Percentiles rank a stretch among this genome's conserved stretches.
Evolutionary conservation across 179 eudicot genomes (phyloP).

Genomic region (Nepenthes alata): DNA sequence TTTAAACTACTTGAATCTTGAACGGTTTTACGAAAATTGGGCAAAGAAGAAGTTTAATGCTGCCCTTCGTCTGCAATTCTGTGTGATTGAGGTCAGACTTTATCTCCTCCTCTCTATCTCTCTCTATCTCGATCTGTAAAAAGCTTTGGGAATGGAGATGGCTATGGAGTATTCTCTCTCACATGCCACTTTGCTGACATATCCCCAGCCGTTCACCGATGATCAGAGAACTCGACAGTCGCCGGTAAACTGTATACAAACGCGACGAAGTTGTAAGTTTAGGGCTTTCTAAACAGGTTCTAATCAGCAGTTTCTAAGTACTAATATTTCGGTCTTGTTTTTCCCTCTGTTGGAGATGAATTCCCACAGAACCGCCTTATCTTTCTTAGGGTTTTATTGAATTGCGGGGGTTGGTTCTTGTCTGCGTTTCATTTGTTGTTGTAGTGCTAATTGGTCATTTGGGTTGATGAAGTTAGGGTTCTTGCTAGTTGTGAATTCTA

Average conservation of each 20-base stretch:
- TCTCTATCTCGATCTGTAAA: background rate
- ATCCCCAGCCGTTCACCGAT: conserved; percentile 20
- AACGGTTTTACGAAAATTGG: too few relatives aligned
- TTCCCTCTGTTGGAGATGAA: conserved; percentile 1
- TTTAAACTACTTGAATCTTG: too few relatives aligned
- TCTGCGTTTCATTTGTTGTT: background rate
- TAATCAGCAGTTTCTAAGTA: background rate
- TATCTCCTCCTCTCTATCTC: conserved; percentile 1
- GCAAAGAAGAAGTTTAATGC: too few relatives aligned
- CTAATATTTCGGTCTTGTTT: conserved; percentile 5
- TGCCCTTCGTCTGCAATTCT: background rate
- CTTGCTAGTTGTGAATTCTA: conserved; percentile 2
- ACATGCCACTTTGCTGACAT: conserved; percentile 9
- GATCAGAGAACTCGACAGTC: conserved; percentile 27
- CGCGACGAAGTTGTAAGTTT: conserved; percentile 50
- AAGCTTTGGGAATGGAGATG: conserved; percentile 31
- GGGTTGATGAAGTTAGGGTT: conserved; percentile 6
- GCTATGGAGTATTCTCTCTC: conserved; percentile 30
- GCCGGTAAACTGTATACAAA: conserved; percentile 24
- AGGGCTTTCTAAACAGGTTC: conserved; percentile 19
- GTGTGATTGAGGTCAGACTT: background rate
- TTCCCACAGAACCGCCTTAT: background rate
- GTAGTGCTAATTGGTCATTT: conserved; percentile 4
- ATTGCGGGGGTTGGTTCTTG: background rate
- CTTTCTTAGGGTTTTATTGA: background rate